These are phyloP conservation scores for Fusarium sambucinum DNA, from an alignment of 2,329 filamentous ascomycete species.

Conservation along the genomic window DNA sequence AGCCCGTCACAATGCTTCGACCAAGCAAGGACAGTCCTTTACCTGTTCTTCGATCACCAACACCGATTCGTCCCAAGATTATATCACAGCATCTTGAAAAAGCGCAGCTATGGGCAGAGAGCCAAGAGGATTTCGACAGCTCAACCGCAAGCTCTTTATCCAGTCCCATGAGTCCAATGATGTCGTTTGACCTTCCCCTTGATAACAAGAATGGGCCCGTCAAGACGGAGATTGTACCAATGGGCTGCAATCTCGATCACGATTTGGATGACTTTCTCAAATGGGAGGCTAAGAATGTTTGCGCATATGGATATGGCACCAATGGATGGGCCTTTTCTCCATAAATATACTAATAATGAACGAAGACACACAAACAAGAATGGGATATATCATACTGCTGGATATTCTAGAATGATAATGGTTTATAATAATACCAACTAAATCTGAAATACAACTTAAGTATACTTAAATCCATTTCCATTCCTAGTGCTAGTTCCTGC, in stretches of 20 bases:
- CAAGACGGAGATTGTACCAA: neutral
- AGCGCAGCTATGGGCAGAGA: conserved; percentile 16
- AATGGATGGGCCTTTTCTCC: conserved; percentile 7
- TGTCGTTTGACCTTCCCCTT: neutral
- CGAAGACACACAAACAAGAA: neutral
- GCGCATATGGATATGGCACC: conserved; percentile 22
- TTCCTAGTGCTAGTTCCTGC: too few species aligned
- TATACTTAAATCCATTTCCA: too few species aligned
- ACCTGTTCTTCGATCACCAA: conserved; percentile 16
- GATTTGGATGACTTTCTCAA: conserved; percentile 21
- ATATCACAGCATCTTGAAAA: conserved; percentile 15
- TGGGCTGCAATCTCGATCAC: conserved; percentile 22
- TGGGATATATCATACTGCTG: neutral
- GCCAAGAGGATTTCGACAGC: conserved; percentile 1
- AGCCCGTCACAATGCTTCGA: neutral
- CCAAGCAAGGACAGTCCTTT: neutral
- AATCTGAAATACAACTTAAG: too few species aligned
- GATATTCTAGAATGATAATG: conserved; percentile 4
- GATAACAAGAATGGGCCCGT: neutral
- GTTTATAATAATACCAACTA: conserved; percentile 12
- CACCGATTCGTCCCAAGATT: conserved; percentile 15
- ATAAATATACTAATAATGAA: neutral
- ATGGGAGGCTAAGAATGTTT: conserved; percentile 27
- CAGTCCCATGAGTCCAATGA: conserved; percentile 10
- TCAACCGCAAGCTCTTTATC: neutral